These are phyloP conservation scores for Oryza brachyantha DNA, from an alignment of 176 grass and related monocot species.

Conservation along the genomic window DNA sequence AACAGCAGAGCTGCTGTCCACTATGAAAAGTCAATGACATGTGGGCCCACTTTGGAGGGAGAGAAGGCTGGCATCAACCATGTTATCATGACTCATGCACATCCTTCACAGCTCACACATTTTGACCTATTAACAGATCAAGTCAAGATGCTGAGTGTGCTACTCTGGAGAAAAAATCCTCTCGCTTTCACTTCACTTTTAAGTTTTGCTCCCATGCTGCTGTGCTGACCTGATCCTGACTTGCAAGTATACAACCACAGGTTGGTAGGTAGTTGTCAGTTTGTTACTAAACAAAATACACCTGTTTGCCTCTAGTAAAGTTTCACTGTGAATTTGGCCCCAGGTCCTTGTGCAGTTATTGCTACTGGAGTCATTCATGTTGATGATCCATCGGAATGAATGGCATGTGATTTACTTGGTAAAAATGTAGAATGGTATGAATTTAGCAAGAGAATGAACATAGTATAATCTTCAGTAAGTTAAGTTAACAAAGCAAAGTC, in stretches of 20 bases:
- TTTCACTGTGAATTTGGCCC: not conserved
- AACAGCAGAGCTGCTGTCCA: not conserved
- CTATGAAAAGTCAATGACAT: not conserved
- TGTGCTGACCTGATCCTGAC: not conserved
- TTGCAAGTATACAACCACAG: not conserved
- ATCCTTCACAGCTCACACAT: not conserved
- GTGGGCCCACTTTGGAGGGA: not conserved
- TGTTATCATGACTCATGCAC: not conserved
- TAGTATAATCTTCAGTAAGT: not conserved
- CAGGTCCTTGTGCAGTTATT: not conserved
- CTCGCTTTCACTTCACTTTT: slow-evolving; percentile 36
- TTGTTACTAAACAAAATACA: not conserved
- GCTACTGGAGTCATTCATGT: not conserved
- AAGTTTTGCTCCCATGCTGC: slow-evolving; percentile 28
- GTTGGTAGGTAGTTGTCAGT: not conserved
- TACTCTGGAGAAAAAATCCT: not conserved
- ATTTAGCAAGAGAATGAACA: not conserved
- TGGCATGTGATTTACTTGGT: not conserved
- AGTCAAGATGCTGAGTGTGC: not conserved
- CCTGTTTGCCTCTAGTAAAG: not conserved
- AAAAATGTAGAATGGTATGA: not conserved
- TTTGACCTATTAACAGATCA: slow-evolving; percentile 22
- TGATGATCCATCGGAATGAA: no score
- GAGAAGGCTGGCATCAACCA: not conserved
- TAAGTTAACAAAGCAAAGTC: not conserved